Evolutionary conservation across 345 rosid species (phyloP).

Genomic region (Fremontodendron californicum): DNA sequence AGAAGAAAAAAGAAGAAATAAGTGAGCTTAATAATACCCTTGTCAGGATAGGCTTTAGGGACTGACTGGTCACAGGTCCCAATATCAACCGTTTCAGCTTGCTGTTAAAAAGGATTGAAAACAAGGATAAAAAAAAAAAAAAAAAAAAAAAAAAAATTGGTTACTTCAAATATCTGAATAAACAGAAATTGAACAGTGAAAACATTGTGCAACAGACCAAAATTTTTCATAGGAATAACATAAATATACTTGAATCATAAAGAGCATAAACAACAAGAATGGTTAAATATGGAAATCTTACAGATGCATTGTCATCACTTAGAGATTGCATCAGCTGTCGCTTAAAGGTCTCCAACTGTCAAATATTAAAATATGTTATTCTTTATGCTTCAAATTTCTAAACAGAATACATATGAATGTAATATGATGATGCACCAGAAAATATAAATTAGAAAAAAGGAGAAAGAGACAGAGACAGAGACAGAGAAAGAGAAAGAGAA

Average conservation of each 20-base stretch:
- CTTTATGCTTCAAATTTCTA: slow-evolving; percentile 4
- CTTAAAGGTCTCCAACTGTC: slow-evolving; percentile 85
- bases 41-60: slow-evolving; percentile 8
- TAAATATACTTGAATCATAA: neutral
- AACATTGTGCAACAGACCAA: neutral
- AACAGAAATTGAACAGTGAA: neutral
- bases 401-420: neutral
- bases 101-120: slow-evolving; percentile 33
- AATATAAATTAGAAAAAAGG: neutral
- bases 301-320: slow-evolving; percentile 66
- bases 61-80: slow-evolving; percentile 58
- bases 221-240: neutral
- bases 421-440: neutral
- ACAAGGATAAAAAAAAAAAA: slow-evolving; percentile 9
- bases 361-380: slow-evolving; percentile 2
- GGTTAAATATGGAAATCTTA: slow-evolving; percentile 35
- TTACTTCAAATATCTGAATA: neutral
- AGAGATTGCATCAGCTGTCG: slow-evolving; percentile 89
- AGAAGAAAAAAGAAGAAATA: neutral
- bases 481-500: no score
- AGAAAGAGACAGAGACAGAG: neutral
- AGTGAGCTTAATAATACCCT: neutral
- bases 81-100: slow-evolving; percentile 58
- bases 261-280: slow-evolving; percentile 2
- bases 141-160: neutral